Percentiles rank a stretch among this genome's conserved stretches.
phyloP scores from a whole-genome alignment of 257 asterid species.

The Cruciata laevipes region DNA sequence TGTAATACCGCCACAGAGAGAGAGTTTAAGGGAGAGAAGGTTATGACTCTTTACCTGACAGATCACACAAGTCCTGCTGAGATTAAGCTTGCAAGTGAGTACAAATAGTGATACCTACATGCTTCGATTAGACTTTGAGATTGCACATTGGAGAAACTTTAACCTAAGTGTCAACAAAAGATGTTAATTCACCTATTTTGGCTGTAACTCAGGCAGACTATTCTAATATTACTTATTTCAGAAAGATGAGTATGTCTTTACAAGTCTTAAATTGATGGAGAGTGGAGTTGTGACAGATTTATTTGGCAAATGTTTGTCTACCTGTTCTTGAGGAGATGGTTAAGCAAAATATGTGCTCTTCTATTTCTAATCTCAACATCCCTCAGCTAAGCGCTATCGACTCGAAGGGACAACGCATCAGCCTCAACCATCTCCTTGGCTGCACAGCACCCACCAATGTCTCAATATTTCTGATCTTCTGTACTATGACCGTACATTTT shows the following conservation, averaged over 20 bases:
- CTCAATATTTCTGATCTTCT: too few species aligned
- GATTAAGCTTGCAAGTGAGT: slow-evolving; percentile 84
- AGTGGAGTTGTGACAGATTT: slow-evolving; percentile 83
- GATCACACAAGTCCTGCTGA: slow-evolving; percentile 73
- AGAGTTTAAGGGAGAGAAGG: too few species aligned
- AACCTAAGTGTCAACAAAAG: not conserved
- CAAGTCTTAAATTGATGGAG: slow-evolving; percentile 19
- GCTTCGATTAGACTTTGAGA: not conserved
- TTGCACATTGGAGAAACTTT: not conserved
- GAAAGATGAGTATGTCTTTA: not conserved
- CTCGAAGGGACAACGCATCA: too few species aligned
- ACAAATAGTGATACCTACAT: not conserved
- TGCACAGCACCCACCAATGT: too few species aligned
- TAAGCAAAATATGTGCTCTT: slow-evolving; percentile 66
- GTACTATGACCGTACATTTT: too few species aligned
- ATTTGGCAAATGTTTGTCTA: slow-evolving; percentile 77
- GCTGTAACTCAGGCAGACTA: too few species aligned
- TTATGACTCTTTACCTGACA: slow-evolving; percentile 95
- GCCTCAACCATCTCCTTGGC: too few species aligned
- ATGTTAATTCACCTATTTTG: too few species aligned
- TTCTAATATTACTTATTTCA: too few species aligned
- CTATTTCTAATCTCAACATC: too few species aligned
- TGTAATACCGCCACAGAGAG: too few species aligned
- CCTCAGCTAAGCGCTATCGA: too few species aligned
- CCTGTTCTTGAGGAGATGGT: slow-evolving; percentile 95